A percentile compares a stretch with the other conserved stretches of the same genome.
Evolutionary conservation across 441 rosid genomes (phyloP).

Genomic region (Lepidium campestre): DNA sequence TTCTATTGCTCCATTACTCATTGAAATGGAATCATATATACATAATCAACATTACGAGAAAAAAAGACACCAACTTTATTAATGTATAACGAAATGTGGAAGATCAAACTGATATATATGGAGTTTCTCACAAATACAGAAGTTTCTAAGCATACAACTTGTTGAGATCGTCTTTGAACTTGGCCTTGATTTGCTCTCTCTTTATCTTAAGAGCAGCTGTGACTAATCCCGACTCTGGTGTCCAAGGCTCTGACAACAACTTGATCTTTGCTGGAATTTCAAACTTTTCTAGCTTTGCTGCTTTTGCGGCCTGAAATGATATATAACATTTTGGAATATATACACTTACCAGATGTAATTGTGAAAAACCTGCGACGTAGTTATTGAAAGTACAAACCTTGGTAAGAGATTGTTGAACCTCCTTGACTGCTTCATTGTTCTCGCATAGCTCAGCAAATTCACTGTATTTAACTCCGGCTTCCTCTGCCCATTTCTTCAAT

Average conservation of each 20-base stretch:
- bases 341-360: neutral
- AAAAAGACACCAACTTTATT: neutral
- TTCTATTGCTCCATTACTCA: neutral
- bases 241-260: constrained; percentile 74
- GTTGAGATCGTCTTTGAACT: constrained; percentile 62
- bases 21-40: neutral
- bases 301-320: constrained; percentile 54
- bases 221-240: constrained; percentile 82
- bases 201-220: constrained; percentile 85
- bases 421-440: constrained; percentile 49
- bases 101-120: neutral
- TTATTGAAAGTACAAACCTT: constrained; percentile 43
- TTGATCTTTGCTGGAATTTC: constrained; percentile 78
- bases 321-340: neutral
- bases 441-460: constrained; percentile 56
- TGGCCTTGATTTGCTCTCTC: constrained; percentile 69
- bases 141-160: constrained; percentile 46
- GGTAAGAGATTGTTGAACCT: constrained; percentile 64
- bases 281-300: constrained; percentile 63
- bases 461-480: constrained; percentile 43
- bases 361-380: neutral
- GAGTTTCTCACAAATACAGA: neutral
- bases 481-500: constrained; percentile 75
- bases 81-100: neutral
- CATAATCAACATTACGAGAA: neutral